A percentile compares a stretch with the other conserved stretches of the same genome.
phyloP scores from a whole-genome alignment of 306 rosid genomes.

The Trifolium subterraneum region DNA sequence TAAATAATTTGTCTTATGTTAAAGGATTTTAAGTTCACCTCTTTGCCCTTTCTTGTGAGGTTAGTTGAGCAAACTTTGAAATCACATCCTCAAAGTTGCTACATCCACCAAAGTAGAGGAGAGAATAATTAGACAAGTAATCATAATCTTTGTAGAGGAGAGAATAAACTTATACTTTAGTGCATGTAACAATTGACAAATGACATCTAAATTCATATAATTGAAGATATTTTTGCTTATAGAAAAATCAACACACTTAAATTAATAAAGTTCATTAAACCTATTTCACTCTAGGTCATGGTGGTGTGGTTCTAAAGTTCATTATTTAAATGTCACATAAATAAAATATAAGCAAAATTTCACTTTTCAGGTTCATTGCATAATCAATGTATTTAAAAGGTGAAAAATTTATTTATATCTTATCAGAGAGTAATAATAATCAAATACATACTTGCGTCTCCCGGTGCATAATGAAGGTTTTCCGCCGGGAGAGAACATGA shows the following conservation, averaged over 20 bases:
- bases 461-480: constrained; percentile 84
- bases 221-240: no score
- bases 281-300: neutral
- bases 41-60: constrained; percentile 83
- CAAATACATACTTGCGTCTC: constrained; percentile 56
- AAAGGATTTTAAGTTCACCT: constrained; percentile 48
- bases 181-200: neutral
- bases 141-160: no score
- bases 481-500: constrained; percentile 93
- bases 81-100: constrained; percentile 70
- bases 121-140: neutral
- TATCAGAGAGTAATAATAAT: neutral
- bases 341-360: no score
- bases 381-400: no score
- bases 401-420: no score
- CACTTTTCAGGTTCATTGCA: no score
- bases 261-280: neutral
- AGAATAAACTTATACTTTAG: no score
- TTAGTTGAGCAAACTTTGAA: constrained; percentile 74
- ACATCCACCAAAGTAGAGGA: constrained; percentile 29
- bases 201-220: no score
- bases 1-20: neutral
- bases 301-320: neutral
- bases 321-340: neutral
- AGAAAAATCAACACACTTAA: neutral